Conservation (phyloP, 1,284 basidiomycete species). For the Moesziomyces parantarcticus region DNA sequence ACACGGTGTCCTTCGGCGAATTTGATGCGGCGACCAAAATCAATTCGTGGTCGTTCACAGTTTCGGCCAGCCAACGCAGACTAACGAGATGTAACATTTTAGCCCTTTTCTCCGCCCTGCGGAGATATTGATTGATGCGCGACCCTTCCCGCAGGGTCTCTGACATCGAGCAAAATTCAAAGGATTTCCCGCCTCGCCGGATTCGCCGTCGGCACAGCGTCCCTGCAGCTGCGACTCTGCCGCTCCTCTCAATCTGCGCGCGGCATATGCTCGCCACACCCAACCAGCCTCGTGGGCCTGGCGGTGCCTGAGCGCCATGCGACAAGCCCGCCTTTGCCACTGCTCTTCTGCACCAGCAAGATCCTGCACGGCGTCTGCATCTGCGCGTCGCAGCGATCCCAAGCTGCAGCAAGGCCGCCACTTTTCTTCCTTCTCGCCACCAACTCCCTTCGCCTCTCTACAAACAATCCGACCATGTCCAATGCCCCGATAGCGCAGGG, state of each 20-base stretch:
- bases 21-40: neutral
- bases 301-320: too few species aligned
- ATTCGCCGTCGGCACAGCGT: too few species aligned
- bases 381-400: neutral
- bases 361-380: neutral
- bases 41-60: neutral
- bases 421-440: neutral
- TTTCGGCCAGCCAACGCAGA: neutral
- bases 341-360: too few species aligned
- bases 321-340: too few species aligned
- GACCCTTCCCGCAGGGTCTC: too few species aligned
- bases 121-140: too few species aligned
- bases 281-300: too few species aligned
- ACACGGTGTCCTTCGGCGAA: neutral
- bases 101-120: neutral
- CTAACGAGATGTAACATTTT: neutral
- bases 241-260: too few species aligned
- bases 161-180: too few species aligned
- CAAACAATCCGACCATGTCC: neutral
- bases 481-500: neutral
- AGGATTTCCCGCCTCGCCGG: too few species aligned
- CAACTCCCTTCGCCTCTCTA: neutral
- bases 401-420: neutral
- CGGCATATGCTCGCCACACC: too few species aligned
- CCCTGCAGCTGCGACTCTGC: too few species aligned